Evolutionary conservation across 2,329 filamentous ascomycete species (phyloP).

Genomic region (Aspergillus fructus): DNA sequence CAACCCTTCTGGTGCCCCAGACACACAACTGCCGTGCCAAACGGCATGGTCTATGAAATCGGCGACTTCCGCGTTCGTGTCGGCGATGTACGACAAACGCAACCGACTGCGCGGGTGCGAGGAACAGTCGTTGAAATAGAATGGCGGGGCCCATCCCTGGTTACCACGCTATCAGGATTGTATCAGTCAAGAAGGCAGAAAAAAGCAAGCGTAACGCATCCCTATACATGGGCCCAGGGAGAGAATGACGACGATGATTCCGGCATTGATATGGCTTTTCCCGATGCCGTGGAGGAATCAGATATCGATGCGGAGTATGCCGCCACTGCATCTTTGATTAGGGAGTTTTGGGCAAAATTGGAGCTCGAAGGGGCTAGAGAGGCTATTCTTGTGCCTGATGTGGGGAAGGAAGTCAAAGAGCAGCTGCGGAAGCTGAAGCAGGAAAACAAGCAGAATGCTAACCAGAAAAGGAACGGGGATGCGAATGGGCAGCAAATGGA

Average conservation of each 20-base stretch:
- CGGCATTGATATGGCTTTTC: slow-evolving; percentile 27
- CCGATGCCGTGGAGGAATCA: slow-evolving; percentile 32
- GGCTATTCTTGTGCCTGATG: slow-evolving; percentile 42
- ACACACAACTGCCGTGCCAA: slow-evolving; percentile 36
- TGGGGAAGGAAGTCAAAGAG: slow-evolving; percentile 39
- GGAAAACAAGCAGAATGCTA: slow-evolving; percentile 11
- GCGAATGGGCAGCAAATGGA: slow-evolving; percentile 20
- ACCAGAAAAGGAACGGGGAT: slow-evolving; percentile 10
- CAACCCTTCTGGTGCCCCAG: slow-evolving; percentile 45
- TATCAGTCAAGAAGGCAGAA: slow-evolving; percentile 5
- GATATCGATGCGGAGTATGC: slow-evolving; percentile 40
- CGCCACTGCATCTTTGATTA: slow-evolving; percentile 36
- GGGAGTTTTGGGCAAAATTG: slow-evolving; percentile 42
- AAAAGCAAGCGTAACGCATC: background rate
- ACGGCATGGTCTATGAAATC: slow-evolving; percentile 41
- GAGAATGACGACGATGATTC: slow-evolving; percentile 20
- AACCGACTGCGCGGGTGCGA: slow-evolving; percentile 36
- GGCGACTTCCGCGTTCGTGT: slow-evolving; percentile 44
- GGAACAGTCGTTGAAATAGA: slow-evolving; percentile 47
- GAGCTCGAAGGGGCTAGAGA: slow-evolving; percentile 39
- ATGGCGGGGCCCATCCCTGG: slow-evolving; percentile 40
- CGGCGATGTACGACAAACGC: slow-evolving; percentile 44
- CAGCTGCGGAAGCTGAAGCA: slow-evolving; percentile 24
- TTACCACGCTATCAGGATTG: slow-evolving; percentile 23
- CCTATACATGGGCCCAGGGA: background rate